Conservation (phyloP, 306 rosid genomes). For the Canavalia ensiformis region DNA sequence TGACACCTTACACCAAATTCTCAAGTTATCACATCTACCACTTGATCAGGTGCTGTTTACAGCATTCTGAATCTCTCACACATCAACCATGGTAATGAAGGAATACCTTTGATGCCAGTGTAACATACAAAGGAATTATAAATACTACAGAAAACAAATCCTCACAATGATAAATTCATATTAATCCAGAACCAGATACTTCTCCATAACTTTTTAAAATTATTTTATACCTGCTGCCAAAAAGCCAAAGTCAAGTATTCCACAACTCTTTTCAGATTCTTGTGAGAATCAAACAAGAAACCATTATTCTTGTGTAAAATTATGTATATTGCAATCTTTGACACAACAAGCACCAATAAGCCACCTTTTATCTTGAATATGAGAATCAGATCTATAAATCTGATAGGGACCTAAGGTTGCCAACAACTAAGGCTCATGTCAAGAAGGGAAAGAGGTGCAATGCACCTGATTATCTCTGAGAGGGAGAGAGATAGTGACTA, state of each 20-base stretch:
- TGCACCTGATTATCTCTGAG: too few species aligned
- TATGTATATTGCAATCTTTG: conserved; percentile 13
- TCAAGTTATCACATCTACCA: not conserved
- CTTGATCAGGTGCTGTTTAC: not conserved
- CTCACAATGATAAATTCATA: not conserved
- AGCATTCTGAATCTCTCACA: not conserved
- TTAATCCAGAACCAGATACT: not conserved
- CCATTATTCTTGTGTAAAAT: not conserved
- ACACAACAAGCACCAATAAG: not conserved
- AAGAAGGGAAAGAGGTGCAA: too few species aligned
- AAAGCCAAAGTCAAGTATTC: not conserved
- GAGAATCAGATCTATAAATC: not conserved
- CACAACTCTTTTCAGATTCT: not conserved
- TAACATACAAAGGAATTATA: conserved; percentile 5
- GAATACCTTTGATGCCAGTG: conserved; percentile 11
- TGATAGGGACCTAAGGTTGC: too few species aligned
- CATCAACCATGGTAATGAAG: not conserved
- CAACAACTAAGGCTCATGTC: too few species aligned
- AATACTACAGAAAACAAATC: not conserved
- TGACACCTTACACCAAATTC: conserved; percentile 20
- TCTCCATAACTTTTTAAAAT: not conserved
- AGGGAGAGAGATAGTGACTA: too few species aligned
- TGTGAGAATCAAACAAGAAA: not conserved
- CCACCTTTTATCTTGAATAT: conserved; percentile 14
- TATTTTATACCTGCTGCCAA: not conserved